Conservation (phyloP, 345 rosid species). For the Eucalyptus erythrocorys region DNA sequence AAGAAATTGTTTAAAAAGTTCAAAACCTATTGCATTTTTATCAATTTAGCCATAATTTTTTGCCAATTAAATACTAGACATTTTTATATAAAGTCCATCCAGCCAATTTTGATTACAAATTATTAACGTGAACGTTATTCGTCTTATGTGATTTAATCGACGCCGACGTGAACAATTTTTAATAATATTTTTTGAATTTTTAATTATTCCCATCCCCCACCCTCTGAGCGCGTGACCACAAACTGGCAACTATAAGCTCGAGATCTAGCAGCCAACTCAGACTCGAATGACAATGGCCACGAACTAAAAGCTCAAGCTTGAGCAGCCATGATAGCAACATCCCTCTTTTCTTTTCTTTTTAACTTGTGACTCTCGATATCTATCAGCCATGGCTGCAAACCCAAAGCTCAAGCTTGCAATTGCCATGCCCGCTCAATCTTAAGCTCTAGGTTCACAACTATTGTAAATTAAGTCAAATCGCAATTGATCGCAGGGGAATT, state of each 20-base stretch:
- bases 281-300: background rate
- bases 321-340: background rate
- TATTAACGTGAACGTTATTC: background rate
- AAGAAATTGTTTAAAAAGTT: too few relatives aligned
- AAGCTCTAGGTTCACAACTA: too few relatives aligned
- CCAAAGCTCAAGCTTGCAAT: background rate
- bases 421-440: too few relatives aligned
- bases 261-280: background rate
- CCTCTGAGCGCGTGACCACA: accelerated
- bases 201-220: too few relatives aligned
- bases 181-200: too few relatives aligned
- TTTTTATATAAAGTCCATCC: too few relatives aligned
- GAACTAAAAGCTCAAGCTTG: background rate
- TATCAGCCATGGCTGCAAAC: background rate
- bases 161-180: accelerated
- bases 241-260: too few relatives aligned
- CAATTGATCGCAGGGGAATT: accelerated
- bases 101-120: background rate
- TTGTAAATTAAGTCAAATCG: background rate
- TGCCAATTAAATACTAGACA: too few relatives aligned
- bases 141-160: accelerated
- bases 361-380: background rate
- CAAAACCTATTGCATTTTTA: too few relatives aligned
- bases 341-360: background rate
- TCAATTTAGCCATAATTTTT: too few relatives aligned